Evolutionary conservation across 2,329 filamentous ascomycete species (phyloP).

Genomic region (Cordyceps javanica): DNA sequence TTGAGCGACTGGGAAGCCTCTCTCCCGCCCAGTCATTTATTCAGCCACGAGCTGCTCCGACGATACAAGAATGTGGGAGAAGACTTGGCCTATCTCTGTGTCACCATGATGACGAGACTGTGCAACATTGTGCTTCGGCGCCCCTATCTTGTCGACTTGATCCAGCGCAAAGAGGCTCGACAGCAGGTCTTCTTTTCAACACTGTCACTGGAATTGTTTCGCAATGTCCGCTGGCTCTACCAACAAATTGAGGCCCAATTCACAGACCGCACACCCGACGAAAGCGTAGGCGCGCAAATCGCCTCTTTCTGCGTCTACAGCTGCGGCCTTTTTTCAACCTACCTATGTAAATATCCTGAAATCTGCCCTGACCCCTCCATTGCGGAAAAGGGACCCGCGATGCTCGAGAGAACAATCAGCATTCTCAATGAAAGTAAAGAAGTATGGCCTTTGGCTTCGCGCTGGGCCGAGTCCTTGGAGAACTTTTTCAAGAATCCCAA

Average conservation of each 20-base stretch:
- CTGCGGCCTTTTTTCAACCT: conserved; percentile 47
- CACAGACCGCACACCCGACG: conserved; percentile 37
- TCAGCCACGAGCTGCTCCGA: conserved; percentile 36
- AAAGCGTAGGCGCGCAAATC: conserved; percentile 48
- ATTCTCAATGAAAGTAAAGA: conserved; percentile 44
- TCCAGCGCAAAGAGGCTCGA: conserved; percentile 33
- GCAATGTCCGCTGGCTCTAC: conserved; percentile 41
- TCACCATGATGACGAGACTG: conserved; percentile 49
- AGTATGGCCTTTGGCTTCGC: conserved; percentile 47
- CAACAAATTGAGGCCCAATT: conserved; percentile 48
- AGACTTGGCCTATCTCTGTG: conserved; percentile 48
- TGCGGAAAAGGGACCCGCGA: conserved; percentile 34
- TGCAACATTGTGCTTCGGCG: conserved; percentile 52
- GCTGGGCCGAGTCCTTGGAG: conserved; percentile 46
- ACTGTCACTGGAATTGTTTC: conserved; percentile 42
- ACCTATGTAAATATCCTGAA: conserved; percentile 45
- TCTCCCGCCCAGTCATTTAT: conserved; percentile 42
- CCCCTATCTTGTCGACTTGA: conserved; percentile 45
- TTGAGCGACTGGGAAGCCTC: conserved; percentile 43
- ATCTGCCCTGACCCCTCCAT: conserved; percentile 37
- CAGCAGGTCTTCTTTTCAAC: conserved; percentile 34
- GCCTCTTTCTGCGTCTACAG: conserved; percentile 49
- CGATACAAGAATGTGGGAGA: conserved; percentile 41
- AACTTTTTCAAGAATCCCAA: conserved; percentile 40
- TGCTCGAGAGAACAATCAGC: conserved; percentile 38